Base-by-base conservation (phyloP, 495 filamentous ascomycete genomes). In the Xylaria bambusicola region DNA sequence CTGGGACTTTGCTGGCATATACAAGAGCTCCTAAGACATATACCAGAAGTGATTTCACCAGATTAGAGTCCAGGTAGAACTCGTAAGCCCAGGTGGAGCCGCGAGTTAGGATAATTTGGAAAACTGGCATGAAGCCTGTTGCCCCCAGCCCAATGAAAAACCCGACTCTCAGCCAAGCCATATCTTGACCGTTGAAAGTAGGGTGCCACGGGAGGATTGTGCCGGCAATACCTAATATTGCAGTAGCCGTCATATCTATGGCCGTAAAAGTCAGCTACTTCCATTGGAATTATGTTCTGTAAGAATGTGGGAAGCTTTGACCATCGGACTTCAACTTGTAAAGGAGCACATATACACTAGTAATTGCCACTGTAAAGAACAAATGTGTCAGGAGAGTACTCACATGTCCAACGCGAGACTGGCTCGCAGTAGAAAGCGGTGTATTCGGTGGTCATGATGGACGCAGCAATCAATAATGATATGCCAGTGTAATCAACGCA, bases 401-500 rank as follows among this genome's bases (percentile, higher is more conserved):
- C 7, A 53, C 50, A 33, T 26, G 85, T 77, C 84, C 88, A 95
- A 31, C 92, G 90, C 57, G 88, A 91, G 33, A 88, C 69, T 6
- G 94, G 93, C 62, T 99, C 95, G 74, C 93, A 96, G 73, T 99
- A 98, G 75, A 99, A 98, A 35, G 93, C 94, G 4, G 95, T 97
- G 75, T 97, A 98, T 71, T 99, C 94, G 52, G 91, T 96, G 3
- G 94, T 97, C 85, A 98, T 93, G 75, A 99, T 98, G 41, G 91
- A 96, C 21, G 94, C 90, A 8, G 94, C 95, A 45, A 99, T 93
- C 21, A 99, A 85, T 52, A 99, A 80, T 2, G 93, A 97, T 63
- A 99, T 99, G 26, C 95, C 95, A 0, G 93, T 97, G 74, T 99
- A 99, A 70, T 99, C 94, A 42, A 99, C 93, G 72, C 94, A 99